Base-by-base conservation (phyloP, 2,329 filamentous ascomycete genomes). In the Penicillium psychrosexuale region DNA sequence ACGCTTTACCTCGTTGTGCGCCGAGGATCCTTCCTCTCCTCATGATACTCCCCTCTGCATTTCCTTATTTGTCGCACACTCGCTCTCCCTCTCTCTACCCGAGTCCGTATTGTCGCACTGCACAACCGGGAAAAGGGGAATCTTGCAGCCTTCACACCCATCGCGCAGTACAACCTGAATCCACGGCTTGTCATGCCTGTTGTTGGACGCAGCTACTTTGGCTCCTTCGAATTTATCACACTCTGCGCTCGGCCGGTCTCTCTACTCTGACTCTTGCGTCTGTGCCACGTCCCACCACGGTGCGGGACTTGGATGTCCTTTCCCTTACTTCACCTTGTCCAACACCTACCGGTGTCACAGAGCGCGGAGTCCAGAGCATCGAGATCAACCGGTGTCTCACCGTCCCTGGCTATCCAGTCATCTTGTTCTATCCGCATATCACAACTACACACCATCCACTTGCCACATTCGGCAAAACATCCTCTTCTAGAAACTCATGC, bases 121-220 rank as follows among this genome's bases (percentile, higher is more conserved):
- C 39, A 46, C 53, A 19, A 17, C 46, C 48, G 47, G 58, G 55
- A 48, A 56, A 55, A 59, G 28, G 55, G 51, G 52, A 44, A 64
- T 64, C 55, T 58, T 60, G 61, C 61, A 60, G 56, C 58, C 55
- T 51, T 58, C 33, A 30, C 39, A 31, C 57, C 44, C 47, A 57
- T 61, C 52, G 56, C 28, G 52, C 56, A 38, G 62, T 61, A 48
- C 58, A 36, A 61, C 62, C 24, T 58, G 56, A 36, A 38, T 48
- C 46, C 31, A 45, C n/a, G 8, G 17, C 34, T 31, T 31, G 53
- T 61, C 55, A 56, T 50, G 44, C 33, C 38, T 12, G 30, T 39
- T 28, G 27, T 30, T 51, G 37, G 42, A 42, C n/a, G 31, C 15
- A 40, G 22, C 37, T 15, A 36, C 22, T 43, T 34, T 24, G 38